Conservation (phyloP, 352 stramenopile genomes). For the Peronospora farinosa region DNA sequence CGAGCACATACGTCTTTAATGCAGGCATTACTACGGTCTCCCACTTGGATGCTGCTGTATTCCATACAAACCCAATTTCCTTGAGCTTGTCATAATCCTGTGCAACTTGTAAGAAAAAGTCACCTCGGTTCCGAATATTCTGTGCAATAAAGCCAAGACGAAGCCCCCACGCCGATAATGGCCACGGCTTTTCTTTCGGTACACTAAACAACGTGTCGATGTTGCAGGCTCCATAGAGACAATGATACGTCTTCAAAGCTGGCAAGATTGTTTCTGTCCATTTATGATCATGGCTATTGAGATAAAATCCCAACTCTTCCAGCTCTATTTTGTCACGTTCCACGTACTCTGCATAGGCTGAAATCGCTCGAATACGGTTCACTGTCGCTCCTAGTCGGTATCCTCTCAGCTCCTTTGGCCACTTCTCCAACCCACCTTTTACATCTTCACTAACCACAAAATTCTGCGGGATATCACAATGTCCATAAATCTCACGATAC, state of each 20-base stretch:
- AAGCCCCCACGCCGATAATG: constrained; percentile 27
- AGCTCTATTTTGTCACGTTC: constrained; percentile 33
- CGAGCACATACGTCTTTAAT: constrained; percentile 37
- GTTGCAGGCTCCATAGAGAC: constrained; percentile 38
- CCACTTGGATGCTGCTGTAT: constrained; percentile 39
- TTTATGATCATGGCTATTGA: constrained; percentile 38
- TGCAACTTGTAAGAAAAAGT: constrained; percentile 47
- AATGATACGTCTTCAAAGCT: constrained; percentile 36
- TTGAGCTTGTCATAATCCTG: constrained; percentile 40
- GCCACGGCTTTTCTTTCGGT: constrained; percentile 32
- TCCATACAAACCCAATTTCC: constrained; percentile 55
- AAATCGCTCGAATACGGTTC: constrained; percentile 39
- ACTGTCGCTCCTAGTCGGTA: constrained; percentile 43
- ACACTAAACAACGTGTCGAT: constrained; percentile 38
- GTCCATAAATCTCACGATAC: constrained; percentile 34
- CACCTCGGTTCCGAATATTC: constrained; percentile 44
- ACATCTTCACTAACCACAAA: constrained; percentile 33
- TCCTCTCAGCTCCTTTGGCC: constrained; percentile 24
- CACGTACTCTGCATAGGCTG: constrained; percentile 29
- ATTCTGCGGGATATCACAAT: constrained; percentile 33
- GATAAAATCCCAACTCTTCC: constrained; percentile 40
- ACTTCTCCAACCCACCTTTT: constrained; percentile 11
- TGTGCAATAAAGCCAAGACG: constrained; percentile 48
- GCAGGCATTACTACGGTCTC: constrained; percentile 36
- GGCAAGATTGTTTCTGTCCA: constrained; percentile 53